Evolutionary conservation across 768 basidiomycete genomes (phyloP).

Genomic region (Coprinellus micaceus): DNA sequence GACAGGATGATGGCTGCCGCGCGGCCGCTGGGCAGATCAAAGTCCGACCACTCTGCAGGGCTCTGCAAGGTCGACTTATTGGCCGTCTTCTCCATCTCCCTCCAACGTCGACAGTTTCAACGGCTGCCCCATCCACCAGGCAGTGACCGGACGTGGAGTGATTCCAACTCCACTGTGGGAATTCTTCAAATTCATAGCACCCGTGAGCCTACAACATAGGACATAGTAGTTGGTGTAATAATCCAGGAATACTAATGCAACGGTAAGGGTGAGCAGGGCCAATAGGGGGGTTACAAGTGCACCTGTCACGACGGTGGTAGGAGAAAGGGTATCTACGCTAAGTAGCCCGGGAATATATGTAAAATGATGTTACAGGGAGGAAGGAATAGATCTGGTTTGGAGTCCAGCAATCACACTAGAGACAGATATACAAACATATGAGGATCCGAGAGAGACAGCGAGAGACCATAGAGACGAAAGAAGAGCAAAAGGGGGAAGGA

Average conservation of each 20-base stretch:
- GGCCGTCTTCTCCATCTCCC: no score
- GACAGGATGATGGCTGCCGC: no score
- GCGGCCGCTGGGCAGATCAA: no score
- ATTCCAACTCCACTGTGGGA: no score
- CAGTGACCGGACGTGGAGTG: no score
- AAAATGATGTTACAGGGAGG: slow-evolving; percentile 30
- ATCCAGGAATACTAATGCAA: slow-evolving; percentile 9
- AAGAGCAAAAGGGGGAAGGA: background rate
- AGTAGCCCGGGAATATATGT: slow-evolving; percentile 25
- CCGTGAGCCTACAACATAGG: background rate
- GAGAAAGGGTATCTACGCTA: slow-evolving; percentile 43
- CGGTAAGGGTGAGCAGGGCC: background rate
- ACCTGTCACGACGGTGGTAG: slow-evolving; percentile 17
- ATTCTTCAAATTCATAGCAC: no score
- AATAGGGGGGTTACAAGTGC: slow-evolving; percentile 13
- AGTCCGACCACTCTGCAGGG: no score
- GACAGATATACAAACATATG: slow-evolving; percentile 20
- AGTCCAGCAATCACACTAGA: slow-evolving; percentile 26
- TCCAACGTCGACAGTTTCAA: no score
- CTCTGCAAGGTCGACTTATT: no score
- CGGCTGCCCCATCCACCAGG: no score
- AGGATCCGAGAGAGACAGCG: slow-evolving; percentile 7
- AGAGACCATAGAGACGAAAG: slow-evolving; percentile 5
- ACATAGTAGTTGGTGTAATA: background rate
- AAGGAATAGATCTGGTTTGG: slow-evolving; percentile 34